A percentile compares a stretch with the other conserved stretches of the same genome.
Conservation (phyloP, 2,329 filamentous ascomycete genomes). For the Penicillium sp. region DNA sequence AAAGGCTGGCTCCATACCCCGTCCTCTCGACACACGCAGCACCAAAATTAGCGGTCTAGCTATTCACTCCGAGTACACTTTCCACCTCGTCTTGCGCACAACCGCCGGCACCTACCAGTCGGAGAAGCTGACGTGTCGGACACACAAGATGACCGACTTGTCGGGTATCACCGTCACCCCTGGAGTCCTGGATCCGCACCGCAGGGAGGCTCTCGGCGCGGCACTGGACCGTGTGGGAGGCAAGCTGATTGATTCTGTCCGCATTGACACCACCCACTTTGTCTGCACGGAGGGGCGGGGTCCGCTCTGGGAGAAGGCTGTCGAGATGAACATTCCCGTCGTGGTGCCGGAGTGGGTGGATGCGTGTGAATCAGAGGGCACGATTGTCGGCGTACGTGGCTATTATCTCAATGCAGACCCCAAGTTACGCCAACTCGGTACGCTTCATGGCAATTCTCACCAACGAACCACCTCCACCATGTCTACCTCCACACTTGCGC, state of each 20-base stretch:
- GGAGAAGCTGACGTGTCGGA: constrained; percentile 82
- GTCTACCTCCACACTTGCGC: constrained; percentile 33
- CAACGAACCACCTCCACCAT: constrained; percentile 36
- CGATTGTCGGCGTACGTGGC: constrained; percentile 90
- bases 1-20: constrained; percentile 93
- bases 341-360: constrained; percentile 97
- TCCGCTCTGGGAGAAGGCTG: constrained; percentile 90
- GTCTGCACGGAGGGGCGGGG: constrained; percentile 93
- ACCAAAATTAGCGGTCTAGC: constrained; percentile 96
- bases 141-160: constrained; percentile 98
- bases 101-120: constrained; percentile 85
- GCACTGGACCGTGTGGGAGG: constrained; percentile 89
- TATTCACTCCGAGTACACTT: constrained; percentile 95
- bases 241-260: constrained; percentile 84
- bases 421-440: constrained; percentile 58
- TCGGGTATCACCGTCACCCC: constrained; percentile 94
- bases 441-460: constrained; percentile 37
- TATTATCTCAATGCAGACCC: constrained; percentile 93
- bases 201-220: constrained; percentile 72
- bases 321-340: constrained; percentile 97
- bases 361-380: constrained; percentile 90
- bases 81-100: constrained; percentile 89
- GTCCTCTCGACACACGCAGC: constrained; percentile 82
- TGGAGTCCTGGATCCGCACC: constrained; percentile 75
- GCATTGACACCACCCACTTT: constrained; percentile 98